Base-by-base conservation (phyloP, 148 eudicot species). In the Drosera capensis region DNA sequence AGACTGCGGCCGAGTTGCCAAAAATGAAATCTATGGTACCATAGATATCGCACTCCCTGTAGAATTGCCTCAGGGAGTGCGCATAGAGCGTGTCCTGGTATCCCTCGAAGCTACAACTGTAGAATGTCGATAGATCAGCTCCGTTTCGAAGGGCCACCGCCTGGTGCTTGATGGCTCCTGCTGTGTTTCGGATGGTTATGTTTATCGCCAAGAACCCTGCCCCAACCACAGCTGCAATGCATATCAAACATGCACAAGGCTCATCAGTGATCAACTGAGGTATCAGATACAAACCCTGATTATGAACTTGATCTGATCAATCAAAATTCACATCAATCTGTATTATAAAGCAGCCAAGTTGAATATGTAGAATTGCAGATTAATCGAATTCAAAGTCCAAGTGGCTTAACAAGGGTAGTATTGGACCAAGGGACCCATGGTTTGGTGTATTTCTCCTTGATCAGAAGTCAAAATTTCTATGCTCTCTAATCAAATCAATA, bases 1-100 rank as follows among this genome's bases (percentile, higher is more conserved):
- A 68, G 2, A 87, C 79, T 0, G 40, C 73, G 0, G 92, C 86
- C 0, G 94, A 94, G 40, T 82, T 87, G 20, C 96, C 96, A 40
- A 87, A 87, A 21, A 87, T 79, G 57, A 82, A 87, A 36, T 87
- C 96, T 0, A 87, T 85, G 0, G 94, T 87, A 0, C 96, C 96
- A 41, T 79, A 82, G 2, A 87, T 59, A 43, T 87, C 88, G 15
- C 96, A 87, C 37, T 87, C 78, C 8, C 64, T 21, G 30, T 82
- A 87, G 40, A 79, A 87, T 44, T 87, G 96, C 2, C 96, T 23
- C 17, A 82, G 60, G 9, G 90, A 79, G 48, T 87, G 90, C 1
- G 50, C 68, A 51, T 87, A 87, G 17, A 87, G 41, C 1, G 96
- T 87, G 53, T 87, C 96, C 55, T 87, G 96, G 62, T 82, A 86